These are phyloP conservation scores for Thelephora ganbajun DNA, from an alignment of 768 basidiomycete genomes.

Conservation along the genomic window DNA sequence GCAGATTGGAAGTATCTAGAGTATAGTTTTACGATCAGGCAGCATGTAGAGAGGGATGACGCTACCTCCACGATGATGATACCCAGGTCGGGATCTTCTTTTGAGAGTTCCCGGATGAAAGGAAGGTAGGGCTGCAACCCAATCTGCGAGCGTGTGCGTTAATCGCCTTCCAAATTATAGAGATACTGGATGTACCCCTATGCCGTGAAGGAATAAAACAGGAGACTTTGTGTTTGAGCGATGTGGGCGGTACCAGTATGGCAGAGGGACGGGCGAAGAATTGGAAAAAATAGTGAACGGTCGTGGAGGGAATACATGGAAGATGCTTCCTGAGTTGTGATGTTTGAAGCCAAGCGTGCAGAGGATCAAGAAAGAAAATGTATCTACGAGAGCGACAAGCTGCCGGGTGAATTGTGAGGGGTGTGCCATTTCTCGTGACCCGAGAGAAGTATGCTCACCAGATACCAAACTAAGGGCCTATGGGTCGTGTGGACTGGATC, in stretches of 20 bases:
- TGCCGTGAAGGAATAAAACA: constrained; percentile 53
- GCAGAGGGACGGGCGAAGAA: constrained; percentile 20
- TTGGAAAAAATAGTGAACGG: constrained; percentile 30
- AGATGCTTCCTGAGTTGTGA: constrained; percentile 23
- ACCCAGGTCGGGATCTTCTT: constrained; percentile 34
- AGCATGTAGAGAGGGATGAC: too few relatives aligned
- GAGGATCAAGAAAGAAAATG: constrained; percentile 22
- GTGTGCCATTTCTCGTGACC: neutral
- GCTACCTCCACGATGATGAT: constrained; percentile 20
- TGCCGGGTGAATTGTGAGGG: constrained; percentile 10
- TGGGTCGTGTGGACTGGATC: constrained; percentile 44
- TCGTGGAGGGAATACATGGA: constrained; percentile 40
- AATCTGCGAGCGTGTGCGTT: constrained; percentile 26
- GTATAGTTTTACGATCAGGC: constrained; percentile 12
- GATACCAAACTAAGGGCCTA: constrained; percentile 53
- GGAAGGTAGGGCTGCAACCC: constrained; percentile 43
- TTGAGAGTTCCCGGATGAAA: constrained; percentile 33
- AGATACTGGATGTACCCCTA: constrained; percentile 29
- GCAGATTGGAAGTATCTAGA: constrained; percentile 47
- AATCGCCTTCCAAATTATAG: neutral
- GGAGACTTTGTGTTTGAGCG: constrained; percentile 31
- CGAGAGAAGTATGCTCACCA: constrained; percentile 22
- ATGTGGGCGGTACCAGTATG: constrained; percentile 39
- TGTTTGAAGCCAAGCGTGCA: constrained; percentile 36
- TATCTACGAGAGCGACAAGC: constrained; percentile 42